Percentiles rank a stretch among this genome's conserved stretches.
Conservation (phyloP, 176 grass and related monocot genomes). For the Tuctoria greenei region DNA sequence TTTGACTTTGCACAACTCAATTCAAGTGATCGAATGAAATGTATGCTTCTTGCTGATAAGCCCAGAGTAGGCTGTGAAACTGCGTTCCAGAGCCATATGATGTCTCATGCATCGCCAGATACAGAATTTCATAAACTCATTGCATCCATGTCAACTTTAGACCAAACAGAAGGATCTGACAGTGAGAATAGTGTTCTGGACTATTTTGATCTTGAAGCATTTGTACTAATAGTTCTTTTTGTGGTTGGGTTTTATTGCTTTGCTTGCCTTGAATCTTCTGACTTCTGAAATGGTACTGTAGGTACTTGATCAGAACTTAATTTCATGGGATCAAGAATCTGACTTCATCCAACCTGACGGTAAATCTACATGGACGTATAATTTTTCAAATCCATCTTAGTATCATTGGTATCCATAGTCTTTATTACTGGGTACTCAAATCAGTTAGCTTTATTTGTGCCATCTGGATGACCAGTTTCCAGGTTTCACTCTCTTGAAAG, state of each 20-base stretch:
- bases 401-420: not conserved
- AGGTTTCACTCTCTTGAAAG: no score
- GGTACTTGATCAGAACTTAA: slow-evolving; percentile 46
- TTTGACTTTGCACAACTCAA: slow-evolving; percentile 27
- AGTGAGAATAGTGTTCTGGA: no score
- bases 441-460: slow-evolving; percentile 5
- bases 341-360: slow-evolving; percentile 47
- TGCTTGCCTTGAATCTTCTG: no score
- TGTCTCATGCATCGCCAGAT: slow-evolving; percentile 21
- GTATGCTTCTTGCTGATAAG: slow-evolving; percentile 15
- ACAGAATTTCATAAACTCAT: slow-evolving; percentile 27
- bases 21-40: slow-evolving; percentile 23
- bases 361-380: slow-evolving; percentile 21
- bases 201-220: no score
- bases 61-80: slow-evolving; percentile 24
- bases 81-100: slow-evolving; percentile 3
- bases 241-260: no score
- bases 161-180: no score
- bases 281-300: no score
- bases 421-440: slow-evolving; percentile 21
- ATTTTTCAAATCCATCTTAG: slow-evolving; percentile 12
- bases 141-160: slow-evolving; percentile 14
- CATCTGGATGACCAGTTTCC: no score
- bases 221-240: no score
- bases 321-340: slow-evolving; percentile 54